Conservation (phyloP, 768 basidiomycete species). For the Scleroderma bovista region DNA sequence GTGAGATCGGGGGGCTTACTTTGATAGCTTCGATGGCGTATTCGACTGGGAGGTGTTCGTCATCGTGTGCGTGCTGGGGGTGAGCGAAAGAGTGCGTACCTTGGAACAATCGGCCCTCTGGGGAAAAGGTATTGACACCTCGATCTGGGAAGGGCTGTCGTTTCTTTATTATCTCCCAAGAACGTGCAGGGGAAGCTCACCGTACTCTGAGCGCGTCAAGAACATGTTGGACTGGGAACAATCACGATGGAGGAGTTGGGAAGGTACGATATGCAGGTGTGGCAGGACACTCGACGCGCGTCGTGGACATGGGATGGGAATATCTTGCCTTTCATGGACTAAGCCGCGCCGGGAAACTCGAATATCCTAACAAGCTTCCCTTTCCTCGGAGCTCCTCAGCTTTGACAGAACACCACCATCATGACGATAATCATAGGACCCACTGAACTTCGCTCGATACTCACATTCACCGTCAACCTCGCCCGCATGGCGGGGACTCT, state of each 20-base stretch:
- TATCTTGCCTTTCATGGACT: constrained; percentile 18
- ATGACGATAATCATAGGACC: constrained; percentile 32
- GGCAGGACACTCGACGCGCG: constrained; percentile 27
- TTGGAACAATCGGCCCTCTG: constrained; percentile 97
- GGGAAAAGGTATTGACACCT: constrained; percentile 98
- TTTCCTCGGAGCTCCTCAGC: no score
- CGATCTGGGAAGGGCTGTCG: constrained; percentile 53
- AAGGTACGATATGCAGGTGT: not conserved
- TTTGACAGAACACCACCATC: constrained; percentile 2
- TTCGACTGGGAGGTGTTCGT: constrained; percentile 59
- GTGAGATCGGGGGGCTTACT: constrained; percentile 36
- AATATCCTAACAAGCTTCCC: no score
- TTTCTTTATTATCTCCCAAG: not conserved
- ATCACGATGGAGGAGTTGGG: constrained; percentile 1
- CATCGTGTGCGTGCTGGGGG: constrained; percentile 7
- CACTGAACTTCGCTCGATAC: constrained; percentile 51
- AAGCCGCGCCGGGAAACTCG: no score
- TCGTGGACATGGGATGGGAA: constrained; percentile 26
- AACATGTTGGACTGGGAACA: constrained; percentile 53
- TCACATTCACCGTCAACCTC: constrained; percentile 63
- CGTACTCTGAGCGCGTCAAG: constrained; percentile 93
- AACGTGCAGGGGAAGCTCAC: constrained; percentile 30
- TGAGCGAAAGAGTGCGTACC: constrained; percentile 43
- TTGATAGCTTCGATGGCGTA: constrained; percentile 99
- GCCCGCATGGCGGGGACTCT: constrained; percentile 70